Evolutionary conservation across 169 alveolate genomes (phyloP), one percentile per base, ranked within the genome.

Genomic region (Babesia bovis): DNA sequence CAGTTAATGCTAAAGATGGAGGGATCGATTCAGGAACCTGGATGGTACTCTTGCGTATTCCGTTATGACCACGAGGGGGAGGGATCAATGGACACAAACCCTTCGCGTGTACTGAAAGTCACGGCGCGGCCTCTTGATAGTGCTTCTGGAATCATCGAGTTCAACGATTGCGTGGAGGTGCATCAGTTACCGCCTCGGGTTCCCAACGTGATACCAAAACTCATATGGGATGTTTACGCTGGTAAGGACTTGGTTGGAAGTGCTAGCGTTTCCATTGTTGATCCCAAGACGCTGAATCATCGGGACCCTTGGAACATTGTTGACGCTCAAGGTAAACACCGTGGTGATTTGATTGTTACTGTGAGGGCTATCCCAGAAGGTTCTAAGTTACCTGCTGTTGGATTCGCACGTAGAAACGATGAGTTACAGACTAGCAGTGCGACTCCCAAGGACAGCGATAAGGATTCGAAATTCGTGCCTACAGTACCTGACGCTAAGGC

Each of bases 361-460:
- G 92, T 91, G 2, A 33, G 50, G 41, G 90, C 92, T 32, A 63
- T 49, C 13, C 95, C 95, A 40, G 65, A 45, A 21, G 70, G 77
- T 30, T 60, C 95, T 0, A 84, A 77, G 75, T 83, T 91, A n/a
- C 95, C 95, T 15, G 94, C 94, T 2, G 92, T 84, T n/a, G 56
- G 85, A 2, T 87, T 87, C 58, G 19, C 66, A 4, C 41, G 50
- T 7, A 57, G 72, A 26, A 25, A 33, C 40, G 82, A 68, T 42
- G 82, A 78, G 74, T 45, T 78, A 7, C 41, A 30, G 47, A 17
- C 47, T 21, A 63, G 73, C 60, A 15, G 30, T 3, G 38, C 26
- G n/a, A 9, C 25, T 0, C 63, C 73, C 0, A 30, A 47, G 47
- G 60, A 63, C 2, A 40, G 32, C 50, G 60, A 63, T 15, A 10